Percentiles rank a stretch among this genome's conserved stretches.
Conservation (phyloP, 2,329 filamentous ascomycete genomes). For the Botrytis byssoidea region DNA sequence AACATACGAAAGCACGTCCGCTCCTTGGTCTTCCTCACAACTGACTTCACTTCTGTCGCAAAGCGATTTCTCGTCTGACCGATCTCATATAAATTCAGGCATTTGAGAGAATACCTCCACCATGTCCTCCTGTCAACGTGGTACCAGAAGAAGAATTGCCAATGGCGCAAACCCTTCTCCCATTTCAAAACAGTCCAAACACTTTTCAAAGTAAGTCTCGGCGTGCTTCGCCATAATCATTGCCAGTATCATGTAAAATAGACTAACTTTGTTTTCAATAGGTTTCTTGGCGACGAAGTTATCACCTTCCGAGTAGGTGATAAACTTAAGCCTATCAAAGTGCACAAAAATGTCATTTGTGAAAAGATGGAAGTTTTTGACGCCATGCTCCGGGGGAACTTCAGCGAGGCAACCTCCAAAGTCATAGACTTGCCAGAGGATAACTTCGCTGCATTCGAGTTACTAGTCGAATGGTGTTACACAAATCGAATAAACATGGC, state of each 20-base stretch:
- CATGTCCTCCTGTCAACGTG: neutral
- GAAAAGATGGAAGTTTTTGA: slow-evolving; percentile 20
- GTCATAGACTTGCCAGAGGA: slow-evolving; percentile 21
- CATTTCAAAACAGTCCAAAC: neutral
- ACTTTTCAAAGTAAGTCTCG: slow-evolving; percentile 7
- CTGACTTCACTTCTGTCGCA: no score
- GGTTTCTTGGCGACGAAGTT: neutral
- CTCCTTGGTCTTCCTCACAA: neutral
- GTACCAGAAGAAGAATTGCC: neutral
- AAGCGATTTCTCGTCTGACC: neutral
- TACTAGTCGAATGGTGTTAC: slow-evolving; percentile 15
- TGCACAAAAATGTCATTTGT: slow-evolving; percentile 24
- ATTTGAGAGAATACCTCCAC: fast-evolving
- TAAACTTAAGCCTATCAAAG: neutral
- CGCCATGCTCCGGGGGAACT: slow-evolving; percentile 19
- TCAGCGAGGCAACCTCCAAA: slow-evolving; percentile 19
- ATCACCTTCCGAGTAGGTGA: neutral
- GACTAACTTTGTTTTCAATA: neutral
- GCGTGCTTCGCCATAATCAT: neutral
- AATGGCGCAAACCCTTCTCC: neutral
- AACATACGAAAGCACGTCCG: neutral
- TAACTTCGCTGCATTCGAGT: slow-evolving; percentile 17
- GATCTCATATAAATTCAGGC: no score
- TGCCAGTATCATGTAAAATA: neutral
- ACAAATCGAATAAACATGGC: neutral